phyloP scores from a whole-genome alignment of 164 flowering plant genomes.

The Piper betle region DNA sequence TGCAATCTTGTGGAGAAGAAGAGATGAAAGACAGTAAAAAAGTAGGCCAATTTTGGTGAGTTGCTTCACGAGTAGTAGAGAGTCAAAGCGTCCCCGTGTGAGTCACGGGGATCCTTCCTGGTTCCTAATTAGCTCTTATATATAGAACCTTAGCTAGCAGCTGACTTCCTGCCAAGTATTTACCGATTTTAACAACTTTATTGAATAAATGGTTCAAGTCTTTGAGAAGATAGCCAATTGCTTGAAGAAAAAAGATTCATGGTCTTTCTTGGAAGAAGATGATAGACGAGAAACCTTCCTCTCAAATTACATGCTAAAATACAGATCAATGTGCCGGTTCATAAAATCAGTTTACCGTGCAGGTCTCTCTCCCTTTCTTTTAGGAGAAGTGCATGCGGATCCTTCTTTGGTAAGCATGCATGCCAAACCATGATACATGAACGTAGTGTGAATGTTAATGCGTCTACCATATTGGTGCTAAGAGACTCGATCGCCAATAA shows the following conservation, averaged over 20 bases:
- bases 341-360: no score
- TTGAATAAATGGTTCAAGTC: background rate
- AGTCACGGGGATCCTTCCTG: background rate
- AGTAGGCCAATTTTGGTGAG: background rate
- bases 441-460: no score
- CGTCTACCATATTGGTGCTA: no score
- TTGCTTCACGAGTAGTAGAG: background rate
- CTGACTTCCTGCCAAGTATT: background rate
- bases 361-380: no score
- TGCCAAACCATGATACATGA: no score
- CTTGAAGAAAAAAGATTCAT: background rate
- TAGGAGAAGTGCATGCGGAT: no score
- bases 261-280: background rate
- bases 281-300: background rate
- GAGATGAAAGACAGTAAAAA: background rate
- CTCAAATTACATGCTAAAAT: no score
- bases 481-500: no score
- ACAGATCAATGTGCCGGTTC: no score
- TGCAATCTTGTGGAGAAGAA: background rate
- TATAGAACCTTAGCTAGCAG: background rate
- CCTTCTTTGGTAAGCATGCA: no score
- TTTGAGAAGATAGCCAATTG: background rate
- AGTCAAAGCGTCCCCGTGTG: background rate
- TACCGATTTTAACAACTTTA: background rate
- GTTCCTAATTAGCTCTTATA: no score